Evolutionary conservation across 345 rosid genomes (phyloP).

Genomic region (Brassica rapa): DNA sequence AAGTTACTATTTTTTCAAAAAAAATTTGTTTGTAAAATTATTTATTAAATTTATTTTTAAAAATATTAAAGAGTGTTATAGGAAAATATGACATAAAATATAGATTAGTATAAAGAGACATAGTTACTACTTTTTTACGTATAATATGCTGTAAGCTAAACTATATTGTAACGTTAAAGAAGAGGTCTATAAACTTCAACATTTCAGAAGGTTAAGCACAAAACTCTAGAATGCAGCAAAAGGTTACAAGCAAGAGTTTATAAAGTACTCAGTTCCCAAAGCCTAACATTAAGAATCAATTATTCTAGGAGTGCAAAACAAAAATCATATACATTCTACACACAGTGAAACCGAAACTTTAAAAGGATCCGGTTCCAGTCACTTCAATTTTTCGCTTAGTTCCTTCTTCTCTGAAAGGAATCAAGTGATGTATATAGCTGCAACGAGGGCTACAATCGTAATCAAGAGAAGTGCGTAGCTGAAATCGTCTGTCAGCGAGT

Average conservation of each 20-base stretch:
- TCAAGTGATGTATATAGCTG: constrained; percentile 84
- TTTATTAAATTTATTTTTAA: no score
- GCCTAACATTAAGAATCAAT: constrained; percentile 26
- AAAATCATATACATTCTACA: constrained; percentile 19
- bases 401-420: constrained; percentile 89
- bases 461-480: constrained; percentile 87
- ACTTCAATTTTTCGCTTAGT: constrained; percentile 85
- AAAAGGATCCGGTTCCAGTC: constrained; percentile 21
- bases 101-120: no score
- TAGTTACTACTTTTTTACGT: no score
- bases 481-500: constrained; percentile 95
- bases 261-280: constrained; percentile 30
- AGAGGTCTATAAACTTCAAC: neutral
- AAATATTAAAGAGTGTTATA: no score
- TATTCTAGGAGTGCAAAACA: constrained; percentile 12
- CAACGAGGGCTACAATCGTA: constrained; percentile 83
- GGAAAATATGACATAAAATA: no score
- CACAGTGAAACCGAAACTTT: neutral
- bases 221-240: constrained; percentile 27
- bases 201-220: constrained; percentile 8
- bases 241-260: constrained; percentile 13
- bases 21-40: no score
- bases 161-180: no score
- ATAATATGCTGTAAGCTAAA: no score
- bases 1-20: no score